Conservation (phyloP, 2,329 filamentous ascomycete genomes). For the Pseudogymnoascus sp. region DNA sequence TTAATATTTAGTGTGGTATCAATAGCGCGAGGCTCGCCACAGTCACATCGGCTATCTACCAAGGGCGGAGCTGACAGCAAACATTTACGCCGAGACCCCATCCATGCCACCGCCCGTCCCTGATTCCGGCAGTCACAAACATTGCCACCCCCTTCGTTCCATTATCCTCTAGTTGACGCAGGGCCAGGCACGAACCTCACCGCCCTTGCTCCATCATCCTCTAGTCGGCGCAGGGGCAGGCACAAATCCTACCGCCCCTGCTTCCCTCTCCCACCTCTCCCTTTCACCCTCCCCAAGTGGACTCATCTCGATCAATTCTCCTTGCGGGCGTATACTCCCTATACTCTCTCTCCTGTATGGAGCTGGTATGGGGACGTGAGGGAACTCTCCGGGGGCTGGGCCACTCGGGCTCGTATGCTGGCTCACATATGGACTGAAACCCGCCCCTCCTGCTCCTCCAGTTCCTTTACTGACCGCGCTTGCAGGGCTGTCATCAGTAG, state of each 20-base stretch:
- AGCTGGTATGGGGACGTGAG: not conserved
- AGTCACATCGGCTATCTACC: not conserved
- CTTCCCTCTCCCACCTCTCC: not conserved
- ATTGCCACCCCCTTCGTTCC: not conserved
- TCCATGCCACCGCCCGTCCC: not conserved
- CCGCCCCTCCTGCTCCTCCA: not conserved
- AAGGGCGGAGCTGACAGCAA: not conserved
- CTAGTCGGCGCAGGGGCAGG: not conserved
- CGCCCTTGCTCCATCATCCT: not conserved
- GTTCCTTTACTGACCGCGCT: not conserved
- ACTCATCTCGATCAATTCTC: slow-evolving; percentile 3
- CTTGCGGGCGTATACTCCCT: not conserved
- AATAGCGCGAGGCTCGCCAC: not conserved
- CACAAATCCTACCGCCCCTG: not conserved
- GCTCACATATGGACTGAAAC: slow-evolving; percentile 2
- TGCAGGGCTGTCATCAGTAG: not conserved
- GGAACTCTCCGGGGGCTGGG: not conserved
- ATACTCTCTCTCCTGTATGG: slow-evolving; percentile 6
- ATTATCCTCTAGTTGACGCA: not conserved
- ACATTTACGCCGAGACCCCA: not conserved
- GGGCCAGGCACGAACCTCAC: not conserved
- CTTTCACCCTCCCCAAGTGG: not conserved
- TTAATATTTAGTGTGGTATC: not conserved
- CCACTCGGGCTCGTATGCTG: not conserved
- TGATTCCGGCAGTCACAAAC: not conserved